Evolutionary conservation across 192 early-diverging fungal species (phyloP).

Genomic region (Allomyces macrogynus): DNA sequence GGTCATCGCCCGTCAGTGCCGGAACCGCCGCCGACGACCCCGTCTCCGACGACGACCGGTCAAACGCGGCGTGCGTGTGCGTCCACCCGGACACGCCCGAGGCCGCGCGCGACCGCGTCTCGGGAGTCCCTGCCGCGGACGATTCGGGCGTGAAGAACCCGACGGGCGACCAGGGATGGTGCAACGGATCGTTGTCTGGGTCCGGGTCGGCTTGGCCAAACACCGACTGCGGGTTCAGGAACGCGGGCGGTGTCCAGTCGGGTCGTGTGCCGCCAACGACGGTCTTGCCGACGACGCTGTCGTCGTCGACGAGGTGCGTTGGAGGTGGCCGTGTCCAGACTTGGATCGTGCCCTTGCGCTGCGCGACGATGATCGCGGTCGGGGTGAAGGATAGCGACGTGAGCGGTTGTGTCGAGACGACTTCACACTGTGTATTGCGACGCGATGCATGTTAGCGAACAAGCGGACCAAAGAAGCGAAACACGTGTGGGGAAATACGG

Average conservation of each 20-base stretch:
- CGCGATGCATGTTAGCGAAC: neutral
- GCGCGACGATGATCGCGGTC: neutral
- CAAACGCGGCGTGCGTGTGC: no score
- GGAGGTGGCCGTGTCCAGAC: neutral
- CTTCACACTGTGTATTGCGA: neutral
- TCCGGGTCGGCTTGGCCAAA: no score
- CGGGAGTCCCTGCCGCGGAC: no score
- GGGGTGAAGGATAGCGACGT: neutral
- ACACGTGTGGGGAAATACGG: neutral
- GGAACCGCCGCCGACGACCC: no score
- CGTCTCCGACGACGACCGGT: no score
- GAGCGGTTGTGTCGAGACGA: neutral
- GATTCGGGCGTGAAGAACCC: no score
- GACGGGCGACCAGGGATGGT: no score
- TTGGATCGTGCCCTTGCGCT: neutral
- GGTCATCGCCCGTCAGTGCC: no score
- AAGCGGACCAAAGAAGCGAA: neutral
- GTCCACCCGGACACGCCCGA: no score
- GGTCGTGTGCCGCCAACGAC: neutral
- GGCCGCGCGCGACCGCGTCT: no score
- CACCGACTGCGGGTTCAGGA: no score
- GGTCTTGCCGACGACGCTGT: neutral
- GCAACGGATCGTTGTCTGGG: no score
- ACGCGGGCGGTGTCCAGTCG: neutral
- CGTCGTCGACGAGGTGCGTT: neutral